Evolutionary conservation across 192 early-diverging fungal species (phyloP), one percentile per base, ranked within the genome.

Genomic region (Backusella macrospora): DNA sequence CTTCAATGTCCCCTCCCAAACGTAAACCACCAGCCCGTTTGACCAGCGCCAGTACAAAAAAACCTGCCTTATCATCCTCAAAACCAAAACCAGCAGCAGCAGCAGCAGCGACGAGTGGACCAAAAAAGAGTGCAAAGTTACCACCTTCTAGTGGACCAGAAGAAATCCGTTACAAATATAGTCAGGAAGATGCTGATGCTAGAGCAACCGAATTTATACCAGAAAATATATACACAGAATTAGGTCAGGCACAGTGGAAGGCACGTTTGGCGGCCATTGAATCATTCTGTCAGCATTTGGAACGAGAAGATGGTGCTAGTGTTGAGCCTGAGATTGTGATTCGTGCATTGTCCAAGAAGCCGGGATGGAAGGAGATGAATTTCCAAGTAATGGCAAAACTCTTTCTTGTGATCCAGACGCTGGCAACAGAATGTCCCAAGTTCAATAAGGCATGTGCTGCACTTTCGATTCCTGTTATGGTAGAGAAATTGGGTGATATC

Each of bases 291-390:
- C 88, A 89, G 62, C 87, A 90, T 38, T 72, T 98, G 29, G 85
- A 88, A 45, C 78, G 81, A 16, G 83, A 81, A 44, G 79, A 87
- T 7, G 73, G 81, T 29, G 40, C 80, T 4, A 72, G 74, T 8
- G 70, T 95, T 5, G 91, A 95, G 55, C 85, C 93, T 12, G 98
- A 99, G 76, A 83, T 96, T 21, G 82, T 99, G 34, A 85, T 94
- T 7, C 88, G 94, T 21, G 87, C 89, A 65, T 78, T 99, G 29
- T 79, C 86, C 9, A 92, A 92, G 49, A 95, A 93, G 38, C 96
- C 96, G 0, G 96, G 97, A 5, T 97, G 93, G 94, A 98, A 98
- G 80, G 98, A 99, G 76, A 95, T 88, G 85, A 99, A 99, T 82
- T 98, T 98, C 78, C 97, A 99, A 72, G 90, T 96, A 39, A 91